Evolutionary conservation across 768 basidiomycete genomes (phyloP).

Genomic region (Pisolithus microcarpus): DNA sequence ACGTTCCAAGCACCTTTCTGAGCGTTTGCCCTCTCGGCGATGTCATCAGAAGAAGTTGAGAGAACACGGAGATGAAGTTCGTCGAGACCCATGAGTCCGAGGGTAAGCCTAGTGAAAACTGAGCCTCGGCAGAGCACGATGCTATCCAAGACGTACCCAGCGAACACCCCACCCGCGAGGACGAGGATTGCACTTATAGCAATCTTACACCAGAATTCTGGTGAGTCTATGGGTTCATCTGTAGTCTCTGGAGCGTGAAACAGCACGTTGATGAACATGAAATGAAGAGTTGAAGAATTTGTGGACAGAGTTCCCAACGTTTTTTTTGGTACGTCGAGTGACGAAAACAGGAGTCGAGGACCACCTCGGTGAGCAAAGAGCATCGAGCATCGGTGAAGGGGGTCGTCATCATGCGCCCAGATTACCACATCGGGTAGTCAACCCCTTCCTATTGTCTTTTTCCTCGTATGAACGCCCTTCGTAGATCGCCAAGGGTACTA

Average conservation of each 20-base stretch:
- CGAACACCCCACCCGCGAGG: slow-evolving; percentile 83
- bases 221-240: slow-evolving; percentile 37
- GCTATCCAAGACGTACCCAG: slow-evolving; percentile 54
- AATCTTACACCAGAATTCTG: slow-evolving; percentile 73
- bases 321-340: not conserved
- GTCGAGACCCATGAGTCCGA: slow-evolving; percentile 91
- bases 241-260: not conserved
- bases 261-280: slow-evolving; percentile 12
- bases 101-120: slow-evolving; percentile 54
- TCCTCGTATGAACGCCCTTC: not conserved
- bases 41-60: slow-evolving; percentile 71
- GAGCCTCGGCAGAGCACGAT: not conserved
- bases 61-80: slow-evolving; percentile 86
- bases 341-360: not conserved
- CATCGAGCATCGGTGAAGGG: not conserved
- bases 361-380: not conserved
- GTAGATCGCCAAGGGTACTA: not conserved
- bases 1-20: slow-evolving; percentile 47
- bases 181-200: slow-evolving; percentile 62
- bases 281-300: not conserved
- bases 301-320: not conserved
- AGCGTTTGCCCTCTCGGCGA: slow-evolving; percentile 60
- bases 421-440: not conserved
- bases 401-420: not conserved
- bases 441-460: not conserved